Conservation (phyloP, 129 eudicot genomes). For the Lactuca sativa region DNA sequence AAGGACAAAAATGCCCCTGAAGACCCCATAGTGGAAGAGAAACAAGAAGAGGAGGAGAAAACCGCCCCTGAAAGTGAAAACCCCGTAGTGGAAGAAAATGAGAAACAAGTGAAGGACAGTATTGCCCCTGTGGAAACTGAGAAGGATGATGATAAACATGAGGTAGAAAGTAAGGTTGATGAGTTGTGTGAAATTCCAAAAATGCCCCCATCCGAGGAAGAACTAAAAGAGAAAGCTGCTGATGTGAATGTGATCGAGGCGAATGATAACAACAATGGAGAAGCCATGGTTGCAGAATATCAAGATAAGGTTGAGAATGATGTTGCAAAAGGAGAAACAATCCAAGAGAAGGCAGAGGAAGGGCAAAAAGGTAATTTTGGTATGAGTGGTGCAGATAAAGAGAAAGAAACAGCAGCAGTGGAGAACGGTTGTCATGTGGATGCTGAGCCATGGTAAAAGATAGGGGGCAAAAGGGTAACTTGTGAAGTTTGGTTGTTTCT, state of each 20-base stretch:
- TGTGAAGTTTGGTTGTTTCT: conserved; percentile 19
- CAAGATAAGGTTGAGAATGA: conserved; percentile 25
- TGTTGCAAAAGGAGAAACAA: conserved; percentile 7
- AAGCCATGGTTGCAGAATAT: conserved; percentile 17
- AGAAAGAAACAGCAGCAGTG: conserved; percentile 26
- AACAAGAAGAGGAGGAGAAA: conserved; percentile 20
- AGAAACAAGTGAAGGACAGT: conserved; percentile 25
- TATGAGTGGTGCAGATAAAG: conserved; percentile 18
- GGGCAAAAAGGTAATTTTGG: conserved; percentile 22
- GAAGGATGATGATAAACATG: conserved; percentile 17
- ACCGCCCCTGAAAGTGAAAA: neutral
- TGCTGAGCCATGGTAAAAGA: conserved; percentile 31
- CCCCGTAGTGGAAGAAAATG: neutral
- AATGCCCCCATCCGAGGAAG: conserved; percentile 26
- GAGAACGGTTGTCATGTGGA: conserved; percentile 47
- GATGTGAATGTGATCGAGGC: conserved; percentile 17
- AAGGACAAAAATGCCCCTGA: conserved; percentile 30
- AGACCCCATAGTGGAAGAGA: conserved; percentile 20
- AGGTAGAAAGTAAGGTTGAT: conserved; percentile 24
- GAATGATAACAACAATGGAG: conserved; percentile 7
- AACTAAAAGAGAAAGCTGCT: conserved; percentile 19
- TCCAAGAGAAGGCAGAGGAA: conserved; percentile 27
- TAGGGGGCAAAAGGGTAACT: conserved; percentile 6
- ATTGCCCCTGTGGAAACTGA: conserved; percentile 19
- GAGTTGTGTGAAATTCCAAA: conserved; percentile 20